Evolutionary conservation across 169 alveolate genomes (phyloP).

Genomic region (Plasmodium falciparum): DNA sequence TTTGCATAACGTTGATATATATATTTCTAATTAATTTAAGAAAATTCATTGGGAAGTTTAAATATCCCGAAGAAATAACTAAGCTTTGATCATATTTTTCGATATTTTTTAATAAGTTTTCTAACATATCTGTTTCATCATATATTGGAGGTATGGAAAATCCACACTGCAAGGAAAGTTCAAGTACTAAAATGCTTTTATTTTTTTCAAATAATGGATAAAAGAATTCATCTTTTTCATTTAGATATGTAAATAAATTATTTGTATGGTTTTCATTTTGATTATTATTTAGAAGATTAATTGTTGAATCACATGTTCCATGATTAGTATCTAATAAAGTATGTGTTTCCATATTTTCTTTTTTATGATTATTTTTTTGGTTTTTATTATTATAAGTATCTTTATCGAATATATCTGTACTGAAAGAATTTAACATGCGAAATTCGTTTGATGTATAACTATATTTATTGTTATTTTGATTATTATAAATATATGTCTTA

Average conservation of each 20-base stretch:
- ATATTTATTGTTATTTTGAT: neutral
- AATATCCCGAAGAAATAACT: slow-evolving; percentile 84
- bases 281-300: neutral
- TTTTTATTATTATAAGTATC: neutral
- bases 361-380: neutral
- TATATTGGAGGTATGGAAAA: slow-evolving; percentile 84
- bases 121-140: slow-evolving; percentile 80
- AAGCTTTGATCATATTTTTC: slow-evolving; percentile 78
- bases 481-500: neutral
- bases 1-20: slow-evolving; percentile 38
- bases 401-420: neutral
- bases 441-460: neutral
- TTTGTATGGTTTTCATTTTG: neutral
- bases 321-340: neutral
- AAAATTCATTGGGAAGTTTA: slow-evolving; percentile 82
- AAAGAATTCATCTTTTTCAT: slow-evolving; percentile 31
- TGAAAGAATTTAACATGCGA: neutral
- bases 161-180: slow-evolving; percentile 79
- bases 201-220: slow-evolving; percentile 35
- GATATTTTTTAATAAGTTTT: slow-evolving; percentile 77
- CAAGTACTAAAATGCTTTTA: slow-evolving; percentile 37
- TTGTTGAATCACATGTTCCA: neutral
- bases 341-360: neutral
- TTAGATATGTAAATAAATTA: neutral
- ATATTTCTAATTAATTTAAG: slow-evolving; percentile 77